phyloP scores from a whole-genome alignment of 176 grass and related monocot genomes.

The Hsuehochloa calcarea region DNA sequence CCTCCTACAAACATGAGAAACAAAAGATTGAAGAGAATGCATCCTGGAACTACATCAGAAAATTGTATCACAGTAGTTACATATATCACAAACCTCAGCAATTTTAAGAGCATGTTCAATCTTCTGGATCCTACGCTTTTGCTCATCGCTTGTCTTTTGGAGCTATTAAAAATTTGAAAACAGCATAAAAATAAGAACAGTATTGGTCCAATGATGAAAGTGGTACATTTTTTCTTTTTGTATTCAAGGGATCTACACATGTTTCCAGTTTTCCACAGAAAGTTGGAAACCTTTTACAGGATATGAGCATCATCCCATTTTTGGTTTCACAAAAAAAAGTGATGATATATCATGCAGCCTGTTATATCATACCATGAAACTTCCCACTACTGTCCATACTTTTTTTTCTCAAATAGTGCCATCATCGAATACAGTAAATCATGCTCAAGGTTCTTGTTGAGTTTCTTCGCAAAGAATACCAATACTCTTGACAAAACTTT shows the following conservation, averaged over 20 bases:
- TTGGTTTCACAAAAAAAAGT: neutral
- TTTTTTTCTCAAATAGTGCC: neutral
- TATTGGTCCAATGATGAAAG: neutral
- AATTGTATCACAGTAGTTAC: too few species aligned
- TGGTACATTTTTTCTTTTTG: neutral
- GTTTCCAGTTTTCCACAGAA: constrained; percentile 14
- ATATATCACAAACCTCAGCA: constrained; percentile 71
- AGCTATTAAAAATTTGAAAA: constrained; percentile 58
- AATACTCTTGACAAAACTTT: neutral
- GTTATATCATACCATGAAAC: neutral
- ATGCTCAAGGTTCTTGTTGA: neutral
- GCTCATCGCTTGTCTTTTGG: constrained; percentile 68
- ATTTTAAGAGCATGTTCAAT: constrained; percentile 76
- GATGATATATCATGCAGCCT: neutral
- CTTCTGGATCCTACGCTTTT: constrained; percentile 83
- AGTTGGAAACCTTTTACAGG: neutral
- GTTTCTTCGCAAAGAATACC: neutral
- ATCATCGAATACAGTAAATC: neutral
- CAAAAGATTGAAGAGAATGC: constrained; percentile 29
- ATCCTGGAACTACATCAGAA: constrained; percentile 16
- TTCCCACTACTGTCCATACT: neutral
- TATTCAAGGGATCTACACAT: neutral
- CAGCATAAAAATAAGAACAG: constrained; percentile 26
- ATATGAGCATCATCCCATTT: neutral
- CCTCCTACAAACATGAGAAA: constrained; percentile 64